A percentile compares a stretch with the other conserved stretches of the same genome.
These are phyloP conservation scores for Euclidium syriacum DNA, from an alignment of 345 rosid genomes.

Conservation along the genomic window DNA sequence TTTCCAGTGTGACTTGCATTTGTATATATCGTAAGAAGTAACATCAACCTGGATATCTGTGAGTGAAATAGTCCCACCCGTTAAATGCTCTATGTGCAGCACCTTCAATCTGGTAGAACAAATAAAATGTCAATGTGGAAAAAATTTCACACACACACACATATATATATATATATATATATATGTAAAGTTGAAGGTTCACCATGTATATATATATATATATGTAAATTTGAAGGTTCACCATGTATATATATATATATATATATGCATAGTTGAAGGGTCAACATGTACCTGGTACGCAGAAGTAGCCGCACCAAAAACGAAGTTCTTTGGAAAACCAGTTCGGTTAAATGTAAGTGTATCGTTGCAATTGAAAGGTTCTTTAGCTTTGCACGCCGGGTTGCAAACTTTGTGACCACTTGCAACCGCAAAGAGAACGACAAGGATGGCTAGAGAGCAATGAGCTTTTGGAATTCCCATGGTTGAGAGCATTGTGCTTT, in stretches of 20 bases:
- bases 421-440: not conserved
- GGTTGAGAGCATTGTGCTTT: not conserved
- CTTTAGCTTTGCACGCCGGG: not conserved
- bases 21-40: not conserved
- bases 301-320: constrained; percentile 19
- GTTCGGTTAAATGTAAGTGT: not conserved
- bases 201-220: too few species aligned
- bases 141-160: not conserved
- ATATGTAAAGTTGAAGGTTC: too few species aligned
- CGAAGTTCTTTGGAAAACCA: not conserved
- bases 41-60: constrained; percentile 14
- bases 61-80: constrained; percentile 16
- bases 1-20: not conserved
- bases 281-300: constrained; percentile 5
- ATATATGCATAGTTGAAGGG: too few species aligned
- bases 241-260: too few species aligned
- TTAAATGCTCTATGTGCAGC: constrained; percentile 17
- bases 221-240: too few species aligned
- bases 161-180: too few species aligned
- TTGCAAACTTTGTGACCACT: not conserved
- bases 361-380: constrained; percentile 5
- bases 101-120: constrained; percentile 3
- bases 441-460: not conserved
- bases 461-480: not conserved
- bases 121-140: not conserved